These are phyloP conservation scores for Ceratobasidium theobromae DNA, from an alignment of 1,284 basidiomycete genomes.

Conservation along the genomic window DNA sequence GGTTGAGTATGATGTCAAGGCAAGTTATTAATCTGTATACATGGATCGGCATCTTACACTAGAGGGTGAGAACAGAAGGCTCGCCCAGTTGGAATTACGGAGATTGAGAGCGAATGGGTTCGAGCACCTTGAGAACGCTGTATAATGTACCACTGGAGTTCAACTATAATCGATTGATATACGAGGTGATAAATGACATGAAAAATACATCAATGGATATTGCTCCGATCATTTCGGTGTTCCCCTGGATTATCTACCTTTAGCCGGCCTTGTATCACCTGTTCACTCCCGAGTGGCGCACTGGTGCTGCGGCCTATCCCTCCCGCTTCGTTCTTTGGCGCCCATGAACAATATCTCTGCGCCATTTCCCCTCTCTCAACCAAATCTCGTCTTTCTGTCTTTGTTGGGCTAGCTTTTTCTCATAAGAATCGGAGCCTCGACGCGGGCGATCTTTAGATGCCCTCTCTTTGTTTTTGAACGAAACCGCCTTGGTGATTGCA, in stretches of 20 bases:
- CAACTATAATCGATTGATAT: too few species aligned
- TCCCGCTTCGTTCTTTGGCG: too few species aligned
- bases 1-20: conserved; percentile 83
- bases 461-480: conserved; percentile 6
- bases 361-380: neutral
- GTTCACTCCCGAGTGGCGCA: neutral
- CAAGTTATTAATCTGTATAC: conserved; percentile 40
- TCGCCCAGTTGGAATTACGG: conserved; percentile 64
- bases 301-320: too few species aligned
- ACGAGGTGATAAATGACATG: too few species aligned
- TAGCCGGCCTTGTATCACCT: too few species aligned
- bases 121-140: conserved; percentile 53
- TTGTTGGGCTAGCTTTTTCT: conserved; percentile 2
- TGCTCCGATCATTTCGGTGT: neutral
- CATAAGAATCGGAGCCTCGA: neutral
- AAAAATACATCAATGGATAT: neutral
- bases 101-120: conserved; percentile 62
- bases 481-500: conserved; percentile 24
- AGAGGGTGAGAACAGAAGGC: conserved; percentile 48
- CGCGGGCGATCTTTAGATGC: neutral
- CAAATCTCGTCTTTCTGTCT: conserved; percentile 1
- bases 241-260: neutral
- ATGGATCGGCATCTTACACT: neutral
- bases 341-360: conserved; percentile 9
- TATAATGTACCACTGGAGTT: too few species aligned